Base-by-base conservation (phyloP, 805 yeast genomes). In the Candida jianshihensis region DNA sequence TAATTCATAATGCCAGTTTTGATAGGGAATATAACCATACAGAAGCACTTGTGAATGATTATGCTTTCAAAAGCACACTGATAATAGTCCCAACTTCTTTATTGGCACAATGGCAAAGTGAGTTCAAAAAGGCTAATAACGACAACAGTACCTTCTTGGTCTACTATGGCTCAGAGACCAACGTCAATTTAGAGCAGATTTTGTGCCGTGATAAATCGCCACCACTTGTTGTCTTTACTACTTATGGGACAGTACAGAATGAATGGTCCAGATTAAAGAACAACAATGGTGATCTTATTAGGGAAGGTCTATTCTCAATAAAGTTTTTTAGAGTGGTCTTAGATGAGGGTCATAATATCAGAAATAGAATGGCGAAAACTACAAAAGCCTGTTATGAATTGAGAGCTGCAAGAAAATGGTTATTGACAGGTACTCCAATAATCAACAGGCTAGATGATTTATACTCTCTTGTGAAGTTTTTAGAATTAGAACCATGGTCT, bases 341-440 rank as follows among this genome's bases (percentile, higher is more conserved):
- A 9, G 97, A 89, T 59, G 97, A 89, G 58, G 97, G 92, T 9
- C 97, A 90, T 53, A 83, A 72, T 19, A 89, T 89, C 40, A 68
- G 95, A 51, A 89, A 88, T 55, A 67, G 89, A 49, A 63, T 71
- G 31, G 78, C 95, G 2, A 80, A 80, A 40, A 81, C 95, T 0
- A 78, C 96, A 0, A 80, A 78, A 44, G 82, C 97, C 0, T 70
- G 88, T 7, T 75, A 73, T 57, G 81, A 73, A 17, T 52, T 89
- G n/a, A 50, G 60, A 9, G 76, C 85, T 48, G 63, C 68, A 15
- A 66, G 92, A 33, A 75, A 76, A 41, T 89, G 97, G 97, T 67
- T 82, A 4, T 63, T 90, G 32, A 87, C 97, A 0, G 97, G 97
- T 7, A 89, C 97, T 0, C 97, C 97, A 0, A 84, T 89, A 20